Base-by-base conservation (phyloP, 768 basidiomycete genomes). In the Rhodotorula taiwanensis region DNA sequence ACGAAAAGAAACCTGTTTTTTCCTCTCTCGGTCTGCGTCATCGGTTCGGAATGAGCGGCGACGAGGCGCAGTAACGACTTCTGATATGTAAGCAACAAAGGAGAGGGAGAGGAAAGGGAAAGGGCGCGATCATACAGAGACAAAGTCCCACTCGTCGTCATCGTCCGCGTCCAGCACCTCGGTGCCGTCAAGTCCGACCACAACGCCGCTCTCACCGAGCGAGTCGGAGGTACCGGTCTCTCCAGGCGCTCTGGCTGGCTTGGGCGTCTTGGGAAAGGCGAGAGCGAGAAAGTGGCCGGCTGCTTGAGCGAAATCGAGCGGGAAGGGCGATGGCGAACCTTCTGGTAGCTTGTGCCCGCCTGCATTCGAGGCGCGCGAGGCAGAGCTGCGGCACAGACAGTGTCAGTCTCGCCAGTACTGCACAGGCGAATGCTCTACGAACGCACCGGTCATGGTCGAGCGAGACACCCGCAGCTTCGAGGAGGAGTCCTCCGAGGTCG, bases 401-500 rank as follows among this genome's bases (percentile, higher is more conserved):
- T 34, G n/a, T n/a, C n/a, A n/a, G n/a, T n/a, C n/a, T n/a, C n/a
- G n/a, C n/a, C n/a, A n/a, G n/a, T n/a, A n/a, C n/a, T n/a, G n/a
- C n/a, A n/a, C n/a, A n/a, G n/a, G n/a, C n/a, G n/a, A n/a, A n/a
- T n/a, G n/a, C n/a, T n/a, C n/a, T n/a, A n/a, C n/a, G n/a, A n/a
- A n/a, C n/a, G n/a, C 28, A 34, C 4, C 14, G 33, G 2, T 50
- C 52, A 3, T 30, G 20, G 23, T 31, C 49, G 2, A 9, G n/a
- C 16, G 25, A 9, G 0, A 52, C 49, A 8, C 61, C 58, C 2
- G 45, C 36, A 21, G 61, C 61, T 2, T 44, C 30, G 9, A 16
- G 4, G 2, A 67, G 13, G 16, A 67, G 36, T 28, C 41, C 45
- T 0, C 66, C 66, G 6, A 68, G 34, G 41, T 68, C 62, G 5